Evolutionary conservation across 169 alveolate species (phyloP), one percentile per base, ranked within the genome.

Genomic region (Neospora caninum): DNA sequence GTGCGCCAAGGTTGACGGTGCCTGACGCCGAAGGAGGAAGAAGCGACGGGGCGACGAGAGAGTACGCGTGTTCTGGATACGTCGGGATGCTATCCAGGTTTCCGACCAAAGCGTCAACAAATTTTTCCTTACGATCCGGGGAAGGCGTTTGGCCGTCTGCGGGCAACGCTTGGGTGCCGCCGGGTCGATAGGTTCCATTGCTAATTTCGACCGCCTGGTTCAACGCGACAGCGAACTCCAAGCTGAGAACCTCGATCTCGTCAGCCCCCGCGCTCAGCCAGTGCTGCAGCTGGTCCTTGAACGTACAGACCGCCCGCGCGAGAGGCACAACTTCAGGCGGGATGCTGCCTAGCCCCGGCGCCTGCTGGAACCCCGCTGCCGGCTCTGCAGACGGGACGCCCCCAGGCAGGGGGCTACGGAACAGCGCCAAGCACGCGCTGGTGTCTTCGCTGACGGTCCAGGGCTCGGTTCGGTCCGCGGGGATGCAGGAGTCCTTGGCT

Each of bases 201-300:
- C 69, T 42, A 6, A 82, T 13, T 2, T 27, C 89, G 69, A 42
- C 67, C 38, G 89, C 89, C 38, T 82, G 41, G 7, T 27, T 82
- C 42, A 82, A 31, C 38, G 89, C 89, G 31, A 82, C 42, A 16
- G 64, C 6, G 41, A 38, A 82, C 31, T 43, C 64, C 13, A 42
- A 27, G 9, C 69, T 43, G 25, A 82, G 31, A 7, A 82, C 54
- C 38, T 82, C 89, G 25, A 41, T 41, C 64, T 82, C 89, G 18
- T 42, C 89, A 7, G 54, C 89, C 6, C 89, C 89, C 20, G 67
- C 53, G 64, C 89, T 82, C 22, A 1, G 27, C 89, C 89, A 82
- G 89, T 82, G 64, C 64, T 29, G 2, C 41, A 82, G 18, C 36
- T 82, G 53, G 6, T 38, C 69, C 69, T 39, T 6, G 41, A 29